These are phyloP conservation scores for Tephrocybe sp. DNA, from an alignment of 768 basidiomycete species.

Conservation along the genomic window DNA sequence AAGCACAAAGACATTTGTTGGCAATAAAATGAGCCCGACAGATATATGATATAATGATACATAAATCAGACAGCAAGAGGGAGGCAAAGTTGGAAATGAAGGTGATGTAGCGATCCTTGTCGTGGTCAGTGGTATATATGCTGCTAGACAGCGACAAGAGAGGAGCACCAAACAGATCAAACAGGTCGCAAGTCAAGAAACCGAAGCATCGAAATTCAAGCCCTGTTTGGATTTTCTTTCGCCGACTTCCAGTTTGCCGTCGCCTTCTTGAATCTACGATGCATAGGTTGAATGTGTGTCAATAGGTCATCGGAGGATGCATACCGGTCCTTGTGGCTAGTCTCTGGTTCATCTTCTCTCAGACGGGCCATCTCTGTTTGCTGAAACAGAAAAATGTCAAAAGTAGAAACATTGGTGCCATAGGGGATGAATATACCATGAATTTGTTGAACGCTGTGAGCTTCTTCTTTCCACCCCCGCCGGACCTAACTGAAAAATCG, in stretches of 20 bases:
- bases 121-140: conserved; percentile 5
- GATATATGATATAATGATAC: conserved; percentile 19
- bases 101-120: conserved; percentile 7
- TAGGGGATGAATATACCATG: conserved; percentile 37
- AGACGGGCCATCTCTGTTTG: conserved; percentile 77
- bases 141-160: conserved; percentile 7
- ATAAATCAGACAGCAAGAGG: conserved; percentile 18
- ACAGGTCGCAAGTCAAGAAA: conserved; percentile 7
- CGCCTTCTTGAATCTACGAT: conserved; percentile 64
- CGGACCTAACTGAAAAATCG: conserved; percentile 44
- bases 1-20: conserved; percentile 4
- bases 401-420: neutral
- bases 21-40: neutral
- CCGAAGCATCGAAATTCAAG: conserved; percentile 18
- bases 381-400: conserved; percentile 34
- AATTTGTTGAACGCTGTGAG: conserved; percentile 79
- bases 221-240: conserved; percentile 62
- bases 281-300: conserved; percentile 7
- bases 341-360: conserved; percentile 72
- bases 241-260: conserved; percentile 78
- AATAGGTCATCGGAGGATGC: conserved; percentile 15
- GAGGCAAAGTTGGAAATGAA: conserved; percentile 14
- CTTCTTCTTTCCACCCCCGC: conserved; percentile 53
- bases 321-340: conserved; percentile 74
- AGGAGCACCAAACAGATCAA: conserved; percentile 1